Percentiles rank a stretch among this genome's conserved stretches.
These are phyloP conservation scores for Acanthamoeba royreba DNA, from an alignment of 208 protist genomes.

Conservation along the genomic window DNA sequence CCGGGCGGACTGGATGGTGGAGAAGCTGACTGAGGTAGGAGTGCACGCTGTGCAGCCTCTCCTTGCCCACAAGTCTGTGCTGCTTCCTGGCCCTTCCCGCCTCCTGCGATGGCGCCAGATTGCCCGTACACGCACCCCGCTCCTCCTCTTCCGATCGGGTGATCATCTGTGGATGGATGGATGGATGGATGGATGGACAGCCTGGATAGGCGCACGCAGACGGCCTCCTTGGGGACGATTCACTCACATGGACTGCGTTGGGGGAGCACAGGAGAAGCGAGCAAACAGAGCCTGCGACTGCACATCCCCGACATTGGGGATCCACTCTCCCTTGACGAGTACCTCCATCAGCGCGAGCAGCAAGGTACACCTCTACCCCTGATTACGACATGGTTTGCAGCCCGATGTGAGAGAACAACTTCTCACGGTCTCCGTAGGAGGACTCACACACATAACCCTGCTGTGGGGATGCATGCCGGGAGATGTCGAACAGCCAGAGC, in stretches of 20 bases:
- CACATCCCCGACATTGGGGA: not conserved
- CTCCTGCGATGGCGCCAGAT: not conserved
- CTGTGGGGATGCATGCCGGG: constrained; percentile 21
- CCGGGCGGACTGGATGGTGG: not conserved
- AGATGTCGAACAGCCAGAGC: not conserved
- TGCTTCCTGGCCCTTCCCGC: not conserved
- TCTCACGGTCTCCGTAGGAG: no score
- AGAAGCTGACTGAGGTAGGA: not conserved
- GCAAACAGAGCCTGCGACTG: constrained; percentile 1
- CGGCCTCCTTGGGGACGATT: no score
- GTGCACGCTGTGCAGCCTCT: not conserved
- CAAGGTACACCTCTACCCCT: not conserved
- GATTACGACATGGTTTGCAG: not conserved
- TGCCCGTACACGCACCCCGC: not conserved
- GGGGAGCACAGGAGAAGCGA: not conserved
- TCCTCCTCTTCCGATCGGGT: not conserved
- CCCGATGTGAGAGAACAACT: not conserved
- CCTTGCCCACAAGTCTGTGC: not conserved
- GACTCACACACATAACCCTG: not conserved
- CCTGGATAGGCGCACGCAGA: not conserved
- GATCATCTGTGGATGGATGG: not conserved
- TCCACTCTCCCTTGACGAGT: not conserved
- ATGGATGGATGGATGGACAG: not conserved
- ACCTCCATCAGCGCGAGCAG: not conserved
- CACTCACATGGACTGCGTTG: no score